A percentile compares a stretch with the other conserved stretches of the same genome.
Evolutionary conservation across 768 basidiomycete genomes (phyloP).

Genomic region (Russula ochroleuca): DNA sequence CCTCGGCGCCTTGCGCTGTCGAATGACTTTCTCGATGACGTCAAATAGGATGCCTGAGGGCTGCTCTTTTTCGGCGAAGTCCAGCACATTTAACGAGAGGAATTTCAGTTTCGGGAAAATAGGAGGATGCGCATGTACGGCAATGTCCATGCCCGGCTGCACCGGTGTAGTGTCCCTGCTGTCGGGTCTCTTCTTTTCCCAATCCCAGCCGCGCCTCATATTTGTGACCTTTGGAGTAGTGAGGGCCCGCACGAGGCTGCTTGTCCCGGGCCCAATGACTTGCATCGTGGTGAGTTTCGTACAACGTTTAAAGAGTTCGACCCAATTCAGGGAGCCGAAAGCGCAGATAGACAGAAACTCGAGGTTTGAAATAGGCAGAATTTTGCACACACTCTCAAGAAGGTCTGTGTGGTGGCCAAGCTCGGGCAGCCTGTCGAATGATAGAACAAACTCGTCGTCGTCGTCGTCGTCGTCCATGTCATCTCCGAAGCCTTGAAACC

Average conservation of each 20-base stretch:
- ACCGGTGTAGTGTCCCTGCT: not conserved
- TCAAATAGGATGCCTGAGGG: not conserved
- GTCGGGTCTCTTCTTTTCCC: not conserved
- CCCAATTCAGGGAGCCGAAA: not conserved
- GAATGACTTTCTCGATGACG: not conserved
- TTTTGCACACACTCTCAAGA: not conserved
- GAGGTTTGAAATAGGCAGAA: slow-evolving; percentile 4
- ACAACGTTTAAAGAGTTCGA: not conserved
- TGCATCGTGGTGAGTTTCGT: slow-evolving; percentile 7
- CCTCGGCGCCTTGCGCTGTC: not conserved
- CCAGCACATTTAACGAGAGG: not conserved
- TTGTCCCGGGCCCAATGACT: not conserved
- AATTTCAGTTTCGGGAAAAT: slow-evolving; percentile 4
- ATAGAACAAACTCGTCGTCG: slow-evolving; percentile 1
- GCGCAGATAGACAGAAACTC: slow-evolving; percentile 8
- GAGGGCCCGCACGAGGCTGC: slow-evolving; percentile 2
- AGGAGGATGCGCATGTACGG: not conserved
- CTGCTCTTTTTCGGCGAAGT: not conserved
- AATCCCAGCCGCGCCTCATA: not conserved
- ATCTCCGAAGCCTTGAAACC: not conserved
- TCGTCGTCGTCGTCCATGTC: not conserved
- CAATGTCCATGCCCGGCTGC: not conserved
- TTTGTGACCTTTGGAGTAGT: not conserved
- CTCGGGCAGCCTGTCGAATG: not conserved
- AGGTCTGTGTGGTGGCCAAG: not conserved